Evolutionary conservation across 805 yeast species (phyloP).

Genomic region (Ogataea paraovalis): DNA sequence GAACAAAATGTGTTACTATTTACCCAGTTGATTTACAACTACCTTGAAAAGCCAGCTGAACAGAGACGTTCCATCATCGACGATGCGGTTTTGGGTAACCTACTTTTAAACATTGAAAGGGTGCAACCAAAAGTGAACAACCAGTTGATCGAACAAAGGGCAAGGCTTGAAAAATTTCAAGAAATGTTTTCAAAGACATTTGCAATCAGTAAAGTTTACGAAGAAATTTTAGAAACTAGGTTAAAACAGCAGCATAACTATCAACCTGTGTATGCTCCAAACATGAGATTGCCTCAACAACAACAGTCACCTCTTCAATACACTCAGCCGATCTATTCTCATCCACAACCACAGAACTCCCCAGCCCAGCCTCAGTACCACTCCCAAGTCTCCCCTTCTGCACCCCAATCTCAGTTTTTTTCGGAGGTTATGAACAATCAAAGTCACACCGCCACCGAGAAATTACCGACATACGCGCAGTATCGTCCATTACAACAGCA

Average conservation of each 20-base stretch:
- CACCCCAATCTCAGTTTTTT: no score
- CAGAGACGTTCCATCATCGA: constrained; percentile 31
- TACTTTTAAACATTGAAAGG: constrained; percentile 55
- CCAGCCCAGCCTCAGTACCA: neutral
- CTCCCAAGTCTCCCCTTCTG: no score
- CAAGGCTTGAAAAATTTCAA: constrained; percentile 60
- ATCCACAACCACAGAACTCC: neutral
- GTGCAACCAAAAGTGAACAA: constrained; percentile 68
- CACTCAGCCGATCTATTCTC: no score
- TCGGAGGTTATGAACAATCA: no score
- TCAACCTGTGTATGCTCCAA: constrained; percentile 8
- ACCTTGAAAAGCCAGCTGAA: constrained; percentile 39
- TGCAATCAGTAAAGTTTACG: constrained; percentile 72
- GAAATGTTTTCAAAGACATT: constrained; percentile 77
- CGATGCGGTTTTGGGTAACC: constrained; percentile 50
- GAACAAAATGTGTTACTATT: constrained; percentile 68
- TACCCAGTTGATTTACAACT: constrained; percentile 57
- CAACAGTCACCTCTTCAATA: neutral
- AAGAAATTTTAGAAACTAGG: constrained; percentile 61
- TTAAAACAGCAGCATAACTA: constrained; percentile 26
- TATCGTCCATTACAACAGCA: neutral
- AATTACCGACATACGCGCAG: no score
- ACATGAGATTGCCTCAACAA: neutral
- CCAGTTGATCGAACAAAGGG: constrained; percentile 52
- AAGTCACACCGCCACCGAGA: no score